phyloP scores from a whole-genome alignment of 805 yeast species.

The Candida ulmi region DNA sequence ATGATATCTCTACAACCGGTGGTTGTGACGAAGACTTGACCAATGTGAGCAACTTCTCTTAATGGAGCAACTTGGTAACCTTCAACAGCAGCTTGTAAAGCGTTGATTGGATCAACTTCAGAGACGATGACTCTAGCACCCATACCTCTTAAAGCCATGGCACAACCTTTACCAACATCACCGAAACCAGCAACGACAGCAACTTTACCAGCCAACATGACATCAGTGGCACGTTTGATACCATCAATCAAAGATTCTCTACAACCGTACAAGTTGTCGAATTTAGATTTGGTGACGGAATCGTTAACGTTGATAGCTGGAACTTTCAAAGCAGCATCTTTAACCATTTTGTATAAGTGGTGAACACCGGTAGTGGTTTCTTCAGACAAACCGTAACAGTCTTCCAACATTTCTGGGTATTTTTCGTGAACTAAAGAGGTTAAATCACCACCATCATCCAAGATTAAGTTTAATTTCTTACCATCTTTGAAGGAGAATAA shows the following conservation, averaged over 20 bases:
- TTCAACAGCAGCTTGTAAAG: slow-evolving; percentile 98
- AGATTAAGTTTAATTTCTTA: slow-evolving; percentile 90
- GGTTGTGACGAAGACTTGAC: slow-evolving; percentile 98
- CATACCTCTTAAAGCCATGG: slow-evolving; percentile 97
- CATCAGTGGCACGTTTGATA: slow-evolving; percentile 99
- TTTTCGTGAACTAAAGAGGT: slow-evolving; percentile 95
- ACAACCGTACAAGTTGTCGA: slow-evolving; percentile 99
- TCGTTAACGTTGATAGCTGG: slow-evolving; percentile 99
- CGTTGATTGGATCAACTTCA: slow-evolving; percentile 98
- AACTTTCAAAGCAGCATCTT: slow-evolving; percentile 83
- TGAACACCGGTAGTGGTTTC: slow-evolving; percentile 99
- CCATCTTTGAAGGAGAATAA: slow-evolving; percentile 95
- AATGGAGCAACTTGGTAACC: slow-evolving; percentile 96
- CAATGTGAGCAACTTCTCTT: slow-evolving; percentile 87
- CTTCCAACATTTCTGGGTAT: slow-evolving; percentile 95
- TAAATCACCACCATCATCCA: slow-evolving; percentile 99
- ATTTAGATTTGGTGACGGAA: slow-evolving; percentile 98
- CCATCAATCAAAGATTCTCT: slow-evolving; percentile 98
- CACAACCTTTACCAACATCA: slow-evolving; percentile 99
- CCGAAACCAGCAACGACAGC: slow-evolving; percentile 99
- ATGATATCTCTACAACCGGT: slow-evolving; percentile 99
- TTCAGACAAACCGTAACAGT: slow-evolving; percentile 94
- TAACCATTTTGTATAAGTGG: slow-evolving; percentile 95
- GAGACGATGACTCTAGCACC: slow-evolving; percentile 98
- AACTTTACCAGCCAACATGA: slow-evolving; percentile 98